Base-by-base conservation (phyloP, 2,329 filamentous ascomycete species). In the Fusarium coicis region DNA sequence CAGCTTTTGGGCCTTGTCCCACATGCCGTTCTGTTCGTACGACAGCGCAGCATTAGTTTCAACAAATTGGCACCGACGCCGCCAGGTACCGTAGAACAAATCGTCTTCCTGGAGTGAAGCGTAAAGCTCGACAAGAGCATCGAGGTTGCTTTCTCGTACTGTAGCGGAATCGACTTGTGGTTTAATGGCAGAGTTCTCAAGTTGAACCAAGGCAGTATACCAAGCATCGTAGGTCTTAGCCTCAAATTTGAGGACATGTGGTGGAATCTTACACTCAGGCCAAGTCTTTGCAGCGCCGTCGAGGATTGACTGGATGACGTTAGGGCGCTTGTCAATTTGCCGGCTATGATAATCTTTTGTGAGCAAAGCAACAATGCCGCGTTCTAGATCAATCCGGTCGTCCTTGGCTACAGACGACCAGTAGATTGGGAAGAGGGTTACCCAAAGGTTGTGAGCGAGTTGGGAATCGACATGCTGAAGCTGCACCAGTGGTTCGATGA, bases 21-120 rank as follows among this genome's bases (percentile, higher is more conserved):
- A 99, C 90, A 98, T 97, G 53, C 96, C 96, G 77, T 97, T 97
- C 80, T 99, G 97, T 84, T 99, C 97, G 77, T 98, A 99, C 0
- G 96, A 99, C 12, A 99, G 86, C 4, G 95, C 96, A 19, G 96
- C 94, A 79, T 99, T 99, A 14, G 95, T 98, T 85, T 99, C 97
- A 10, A 99, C 93, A 79, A 97, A 99, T 74, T 97, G 94, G 81
- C 95, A 97, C 50, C 96, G 92, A 63, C 96, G 91, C 66, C 96
- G 91, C 96, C 96, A 99, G 1, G 95, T 97, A 14, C 96, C 96
- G 74, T 99, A 98, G 81, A 98, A 99, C 53, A 99, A 87, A 80
- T 99, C 96, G 56, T 98, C 95, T 81, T 99, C 97, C 78, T 97
- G 93, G 19, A 99, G 85, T 2, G 92, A 91, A 10, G 95, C 91